Base-by-base conservation (phyloP, 106 monocot genomes). In the Vanilla planifolia region DNA sequence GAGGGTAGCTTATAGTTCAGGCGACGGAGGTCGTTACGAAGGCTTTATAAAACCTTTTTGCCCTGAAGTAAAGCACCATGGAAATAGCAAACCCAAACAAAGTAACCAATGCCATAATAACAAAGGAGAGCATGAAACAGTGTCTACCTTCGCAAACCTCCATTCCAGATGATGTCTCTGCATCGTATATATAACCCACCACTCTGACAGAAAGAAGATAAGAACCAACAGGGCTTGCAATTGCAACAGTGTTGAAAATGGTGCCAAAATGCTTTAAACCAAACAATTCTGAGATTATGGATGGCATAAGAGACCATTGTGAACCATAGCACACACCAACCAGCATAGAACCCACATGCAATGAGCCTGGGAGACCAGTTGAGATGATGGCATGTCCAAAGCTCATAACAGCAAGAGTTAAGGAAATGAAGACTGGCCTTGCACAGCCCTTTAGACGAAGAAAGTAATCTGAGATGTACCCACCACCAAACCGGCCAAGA, bases 401-500 rank as follows among this genome's bases (percentile, higher is more conserved):
- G 21, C 69, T 70, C 83, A 83, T 78, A 36, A 8, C 26, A 17
- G 66, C 74, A 3, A 74, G 67, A 0, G 77, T 74, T 16, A 67
- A 32, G 13, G 69, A 48, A 55, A 78, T 74, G 51, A 78, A 74
- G 16, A 74, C 3, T 2, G 74, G 83, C 29, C 77, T 60, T 15
- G 77, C 63, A 27, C 43, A 66, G 5, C 87, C 81, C 45, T 33
- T 52, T 7, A 43, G 39, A 2, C 35, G 67, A n/a, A 91, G 79
- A 25, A 91, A 79, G 37, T 85, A 73, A 66, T 98, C 91, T 1
- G 91, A 91, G 2, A 77, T 44, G 46, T 82, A 85, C 17, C 96
- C 96, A 0, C 62, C 67, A 2, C 79, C 69, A 39, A 92, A 88
- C 2, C 91, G 79, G 1, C 96, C 96, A 0, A 79, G 65, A 48